phyloP scores from a whole-genome alignment of 768 basidiomycete genomes.

The Lactarius sp. region DNA sequence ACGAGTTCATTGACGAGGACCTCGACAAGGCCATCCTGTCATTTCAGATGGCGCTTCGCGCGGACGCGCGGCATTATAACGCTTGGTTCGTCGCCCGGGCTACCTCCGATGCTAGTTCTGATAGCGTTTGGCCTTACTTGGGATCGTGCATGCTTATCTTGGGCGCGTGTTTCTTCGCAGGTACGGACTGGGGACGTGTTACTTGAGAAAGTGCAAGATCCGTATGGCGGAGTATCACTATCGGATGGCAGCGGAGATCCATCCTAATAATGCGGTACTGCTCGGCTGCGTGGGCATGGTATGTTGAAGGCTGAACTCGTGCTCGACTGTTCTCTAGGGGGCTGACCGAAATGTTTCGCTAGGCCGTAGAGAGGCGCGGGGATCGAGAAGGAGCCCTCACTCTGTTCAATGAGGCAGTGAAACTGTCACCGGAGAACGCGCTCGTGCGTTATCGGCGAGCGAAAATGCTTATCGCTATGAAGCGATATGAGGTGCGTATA shows the following conservation, averaged over 20 bases:
- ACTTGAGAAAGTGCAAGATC: slow-evolving; percentile 89
- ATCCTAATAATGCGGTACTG: slow-evolving; percentile 92
- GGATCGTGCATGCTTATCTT: slow-evolving; percentile 21
- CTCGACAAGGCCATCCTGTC: slow-evolving; percentile 86
- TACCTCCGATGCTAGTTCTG: slow-evolving; percentile 18
- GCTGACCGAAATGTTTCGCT: slow-evolving; percentile 22
- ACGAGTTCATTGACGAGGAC: slow-evolving; percentile 96
- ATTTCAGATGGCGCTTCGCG: slow-evolving; percentile 88
- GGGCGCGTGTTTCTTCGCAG: slow-evolving; percentile 39
- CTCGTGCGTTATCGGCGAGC: slow-evolving; percentile 92
- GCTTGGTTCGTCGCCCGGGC: slow-evolving; percentile 70
- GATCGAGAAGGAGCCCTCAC: slow-evolving; percentile 69
- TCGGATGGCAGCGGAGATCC: slow-evolving; percentile 85
- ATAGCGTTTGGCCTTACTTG: slow-evolving; percentile 3
- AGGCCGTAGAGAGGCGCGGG: slow-evolving; percentile 88
- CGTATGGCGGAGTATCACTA: slow-evolving; percentile 96
- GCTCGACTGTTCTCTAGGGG: slow-evolving; percentile 4
- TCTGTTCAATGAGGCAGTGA: slow-evolving; percentile 77
- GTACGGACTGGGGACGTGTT: slow-evolving; percentile 99
- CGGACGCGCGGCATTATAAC: slow-evolving; percentile 92
- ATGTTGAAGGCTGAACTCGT: slow-evolving; percentile 35
- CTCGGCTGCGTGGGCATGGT: slow-evolving; percentile 96
- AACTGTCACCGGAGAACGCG: slow-evolving; percentile 79
- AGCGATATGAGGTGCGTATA: slow-evolving; percentile 70
- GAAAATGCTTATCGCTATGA: slow-evolving; percentile 81